Evolutionary conservation across 768 basidiomycete genomes (phyloP), one percentile per base, ranked within the genome.

Genomic region (Tulasnella calospora): DNA sequence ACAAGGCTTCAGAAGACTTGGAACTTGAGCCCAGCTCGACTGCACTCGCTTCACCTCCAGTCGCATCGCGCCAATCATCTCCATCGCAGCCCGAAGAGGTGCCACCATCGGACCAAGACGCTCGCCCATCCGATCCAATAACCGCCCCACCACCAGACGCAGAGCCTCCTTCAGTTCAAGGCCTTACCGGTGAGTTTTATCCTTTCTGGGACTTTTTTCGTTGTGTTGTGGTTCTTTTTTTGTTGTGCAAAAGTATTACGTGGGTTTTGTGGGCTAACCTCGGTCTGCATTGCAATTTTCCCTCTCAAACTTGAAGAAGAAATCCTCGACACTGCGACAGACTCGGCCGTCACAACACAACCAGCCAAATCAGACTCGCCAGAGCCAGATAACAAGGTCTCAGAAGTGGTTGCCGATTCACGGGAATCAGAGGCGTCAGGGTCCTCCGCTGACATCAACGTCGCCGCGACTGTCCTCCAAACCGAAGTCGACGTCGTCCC

Each of bases 221-320:
- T 15, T 15, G 12, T 67, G 61, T 67, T 67, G 27, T 67, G 61
- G 61, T 67, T 35, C 30, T 12, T 35, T 67, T 67, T 67, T 35
- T 67, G 51, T 51, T 51, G 23, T 35, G 61, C 61, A 67, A 67
- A 67, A 67, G 30, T 67, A 67, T 67, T 67, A 67, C 61, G 61
- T 67, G 61, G 61, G 71, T 46, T 72, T 19, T 46, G 38, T 72
- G 71, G 71, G 71, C 71, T 72, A 72, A 72, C 71, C 44, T 72
- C 71, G 71, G 71, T 72, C 71, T 72, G 38, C 3, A 72, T 40
- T 46, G 71, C 71, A 72, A 72, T 72, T 72, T 72, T 72, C 71
- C 55, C 61, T 67, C 30, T 67, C 61, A 67, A n/a, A 67, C 61
- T 67, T 33, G 27, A 35, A 67, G 61, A 67, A 67, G 61, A 67